phyloP scores from a whole-genome alignment of 768 basidiomycete genomes.

The Gautieria morchelliformis region DNA sequence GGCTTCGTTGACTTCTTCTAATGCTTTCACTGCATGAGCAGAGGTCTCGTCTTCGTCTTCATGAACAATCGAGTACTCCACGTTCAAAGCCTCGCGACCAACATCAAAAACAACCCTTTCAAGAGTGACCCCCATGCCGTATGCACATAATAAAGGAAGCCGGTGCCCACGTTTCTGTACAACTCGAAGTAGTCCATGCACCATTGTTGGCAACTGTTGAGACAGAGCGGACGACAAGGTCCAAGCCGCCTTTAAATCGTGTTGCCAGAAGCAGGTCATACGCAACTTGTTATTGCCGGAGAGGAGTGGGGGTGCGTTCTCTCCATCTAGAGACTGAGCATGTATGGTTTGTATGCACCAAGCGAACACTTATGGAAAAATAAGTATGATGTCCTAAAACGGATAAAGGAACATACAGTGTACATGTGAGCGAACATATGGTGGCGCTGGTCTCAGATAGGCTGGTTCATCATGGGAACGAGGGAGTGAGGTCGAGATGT shows the following conservation, averaged over 20 bases:
- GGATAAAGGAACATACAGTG: conserved; percentile 37
- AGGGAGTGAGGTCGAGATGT: conserved; percentile 89
- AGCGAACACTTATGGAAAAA: conserved; percentile 53
- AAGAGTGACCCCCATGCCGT: conserved; percentile 73
- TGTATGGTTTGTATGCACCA: conserved; percentile 80
- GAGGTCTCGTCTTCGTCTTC: conserved; percentile 48
- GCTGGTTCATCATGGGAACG: conserved; percentile 85
- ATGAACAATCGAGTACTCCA: conserved; percentile 78
- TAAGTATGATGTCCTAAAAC: conserved; percentile 5
- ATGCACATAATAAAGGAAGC: conserved; percentile 66
- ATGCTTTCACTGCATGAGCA: conserved; percentile 27
- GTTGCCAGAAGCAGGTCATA: conserved; percentile 92
- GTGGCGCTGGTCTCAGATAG: conserved; percentile 85
- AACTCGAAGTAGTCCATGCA: conserved; percentile 72
- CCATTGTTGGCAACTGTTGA: conserved; percentile 82
- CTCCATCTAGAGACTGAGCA: conserved; percentile 22
- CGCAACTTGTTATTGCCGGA: conserved; percentile 40
- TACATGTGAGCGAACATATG: conserved; percentile 84
- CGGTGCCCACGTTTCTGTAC: conserved; percentile 65
- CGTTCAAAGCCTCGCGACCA: conserved; percentile 69
- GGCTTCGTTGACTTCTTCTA: conserved; percentile 55
- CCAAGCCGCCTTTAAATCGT: conserved; percentile 84
- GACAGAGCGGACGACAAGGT: conserved; percentile 56
- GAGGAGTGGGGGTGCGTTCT: conserved; percentile 12
- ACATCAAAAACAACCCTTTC: conserved; percentile 73